Evolutionary conservation across 352 stramenopile genomes (phyloP).

Genomic region (Phytophthora fragariaefolia): DNA sequence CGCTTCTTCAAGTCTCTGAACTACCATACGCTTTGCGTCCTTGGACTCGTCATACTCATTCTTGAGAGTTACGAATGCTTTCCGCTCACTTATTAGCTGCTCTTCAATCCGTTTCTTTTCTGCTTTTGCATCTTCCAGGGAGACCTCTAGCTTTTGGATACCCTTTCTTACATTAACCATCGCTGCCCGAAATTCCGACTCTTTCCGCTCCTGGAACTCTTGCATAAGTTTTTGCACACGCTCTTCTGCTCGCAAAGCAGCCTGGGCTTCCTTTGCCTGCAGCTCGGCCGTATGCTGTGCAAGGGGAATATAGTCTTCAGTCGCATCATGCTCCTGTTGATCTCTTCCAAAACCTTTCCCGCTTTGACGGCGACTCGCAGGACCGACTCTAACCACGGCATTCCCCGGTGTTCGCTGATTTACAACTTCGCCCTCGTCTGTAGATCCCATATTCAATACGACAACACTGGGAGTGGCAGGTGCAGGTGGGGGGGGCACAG

Average conservation of each 20-base stretch:
- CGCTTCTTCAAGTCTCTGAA: conserved; percentile 70
- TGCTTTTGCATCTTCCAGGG: conserved; percentile 50
- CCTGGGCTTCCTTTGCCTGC: conserved; percentile 56
- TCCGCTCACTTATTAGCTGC: conserved; percentile 54
- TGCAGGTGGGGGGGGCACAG: not conserved
- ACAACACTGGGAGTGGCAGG: conserved; percentile 54
- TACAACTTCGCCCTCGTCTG: conserved; percentile 39
- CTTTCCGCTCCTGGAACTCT: conserved; percentile 73
- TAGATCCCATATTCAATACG: conserved; percentile 58
- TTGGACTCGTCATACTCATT: conserved; percentile 56
- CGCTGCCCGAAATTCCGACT: conserved; percentile 64
- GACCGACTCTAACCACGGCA: conserved; percentile 27
- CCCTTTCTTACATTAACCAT: conserved; percentile 81
- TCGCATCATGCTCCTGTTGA: conserved; percentile 25
- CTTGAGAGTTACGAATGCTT: conserved; percentile 63
- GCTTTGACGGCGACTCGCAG: conserved; percentile 30
- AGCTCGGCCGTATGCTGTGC: conserved; percentile 68
- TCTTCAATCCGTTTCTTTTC: conserved; percentile 64
- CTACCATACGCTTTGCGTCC: conserved; percentile 50
- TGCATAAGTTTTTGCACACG: conserved; percentile 55
- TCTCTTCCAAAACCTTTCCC: conserved; percentile 22
- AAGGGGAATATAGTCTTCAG: conserved; percentile 41
- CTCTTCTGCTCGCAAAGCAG: conserved; percentile 58
- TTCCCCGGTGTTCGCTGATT: conserved; percentile 19
- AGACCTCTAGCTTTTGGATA: conserved; percentile 71